Base-by-base conservation (phyloP, 257 asterid species). In the Agastache rugosa region DNA sequence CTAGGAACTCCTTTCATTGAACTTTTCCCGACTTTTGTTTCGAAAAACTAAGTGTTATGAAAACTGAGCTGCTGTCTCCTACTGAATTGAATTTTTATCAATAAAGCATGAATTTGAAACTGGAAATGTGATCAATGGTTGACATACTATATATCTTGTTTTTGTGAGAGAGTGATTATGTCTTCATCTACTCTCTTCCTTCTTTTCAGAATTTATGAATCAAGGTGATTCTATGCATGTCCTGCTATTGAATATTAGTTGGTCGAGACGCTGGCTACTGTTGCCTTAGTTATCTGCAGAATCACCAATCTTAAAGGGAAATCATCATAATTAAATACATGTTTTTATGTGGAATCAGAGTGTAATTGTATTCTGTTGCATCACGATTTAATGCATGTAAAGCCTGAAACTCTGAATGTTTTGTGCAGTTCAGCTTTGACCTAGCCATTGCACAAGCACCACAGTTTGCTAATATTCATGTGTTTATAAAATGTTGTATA, bases 1-100 rank as follows among this genome's bases (percentile, higher is more conserved):
- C 41, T 56, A 39, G 55, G 76, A 17, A 56, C 54, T 29, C 45
- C 67, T 16, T 47, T 41, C 17, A 27, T 27, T 53, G 48, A 41
- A n/a, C 8, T 37, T 67, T 39, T 60, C 41, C 54, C 53, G 45
- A 7, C 1, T 20, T 41, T 54, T 59, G 1, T 54, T 53, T 16
- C 12, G 51, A 54, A 51, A 63, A 34, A 74, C 29, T 10, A 29
- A 25, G 22, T 42, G 47, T n/a, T 17, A 58, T 6, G 20, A 35
- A 72, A 64, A 65, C 29, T 71, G 73, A 29, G 54, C 45, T 63
- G 42, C 51, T 55, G 56, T 37, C 10, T 69, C 67, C 51, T 19
- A 23, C 27, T 6, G 6, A 60, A 68, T 63, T 69, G 14, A n/a
- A 15, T 63, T 48, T 58, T 19, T 16, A 11, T 68, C 35, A 23